phyloP scores from a whole-genome alignment of 345 rosid genomes.

The Punica granatum region DNA sequence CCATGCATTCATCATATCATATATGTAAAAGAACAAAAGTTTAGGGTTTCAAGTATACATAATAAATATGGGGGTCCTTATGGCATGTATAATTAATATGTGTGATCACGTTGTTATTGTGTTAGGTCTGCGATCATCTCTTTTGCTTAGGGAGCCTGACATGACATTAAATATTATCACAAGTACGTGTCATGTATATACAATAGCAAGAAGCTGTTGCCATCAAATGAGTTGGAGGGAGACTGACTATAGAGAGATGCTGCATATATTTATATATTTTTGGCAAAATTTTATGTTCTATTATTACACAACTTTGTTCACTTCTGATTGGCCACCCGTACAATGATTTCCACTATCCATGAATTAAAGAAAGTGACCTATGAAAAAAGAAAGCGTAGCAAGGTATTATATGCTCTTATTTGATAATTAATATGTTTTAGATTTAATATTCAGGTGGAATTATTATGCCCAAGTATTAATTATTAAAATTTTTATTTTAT shows the following conservation, averaged over 20 bases:
- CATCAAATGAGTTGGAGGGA: slow-evolving; percentile 1
- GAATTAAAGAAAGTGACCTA: neutral
- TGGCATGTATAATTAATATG: neutral
- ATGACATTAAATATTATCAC: neutral
- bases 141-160: neutral
- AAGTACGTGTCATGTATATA: slow-evolving; percentile 6
- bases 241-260: neutral
- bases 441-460: no score
- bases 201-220: neutral
- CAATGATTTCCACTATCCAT: slow-evolving; percentile 8
- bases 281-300: neutral
- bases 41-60: neutral
- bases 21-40: neutral
- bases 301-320: neutral
- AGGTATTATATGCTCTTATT: no score
- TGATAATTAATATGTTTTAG: no score
- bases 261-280: neutral
- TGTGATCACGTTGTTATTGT: neutral
- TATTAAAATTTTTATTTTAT: no score
- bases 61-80: no score
- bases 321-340: slow-evolving; percentile 4
- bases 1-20: neutral
- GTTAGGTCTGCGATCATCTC: neutral
- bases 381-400: no score
- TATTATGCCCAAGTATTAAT: no score